Evolutionary conservation across 345 rosid genomes (phyloP).

Genomic region (Psidium friedrichsthalianum): DNA sequence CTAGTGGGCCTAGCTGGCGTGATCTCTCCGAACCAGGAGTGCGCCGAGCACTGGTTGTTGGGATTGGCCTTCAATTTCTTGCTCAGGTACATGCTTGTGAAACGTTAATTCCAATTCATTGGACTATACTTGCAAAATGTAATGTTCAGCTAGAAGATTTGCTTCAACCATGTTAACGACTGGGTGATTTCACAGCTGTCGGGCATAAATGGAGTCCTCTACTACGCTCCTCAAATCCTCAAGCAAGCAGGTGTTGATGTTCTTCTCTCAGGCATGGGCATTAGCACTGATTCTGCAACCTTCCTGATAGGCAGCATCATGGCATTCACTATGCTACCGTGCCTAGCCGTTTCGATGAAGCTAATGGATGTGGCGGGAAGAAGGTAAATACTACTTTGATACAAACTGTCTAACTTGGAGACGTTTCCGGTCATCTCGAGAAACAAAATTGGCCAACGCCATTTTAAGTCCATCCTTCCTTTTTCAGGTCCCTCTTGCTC

Average conservation of each 20-base stretch:
- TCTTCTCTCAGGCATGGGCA: conserved; percentile 22
- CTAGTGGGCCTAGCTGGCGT: conserved; percentile 5
- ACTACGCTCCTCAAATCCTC: conserved; percentile 35
- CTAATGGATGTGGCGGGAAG: conserved; percentile 32
- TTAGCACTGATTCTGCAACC: conserved; percentile 25
- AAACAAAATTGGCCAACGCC: neutral
- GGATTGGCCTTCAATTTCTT: conserved; percentile 26
- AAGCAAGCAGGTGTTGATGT: conserved; percentile 26
- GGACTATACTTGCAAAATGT: neutral
- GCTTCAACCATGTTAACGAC: neutral
- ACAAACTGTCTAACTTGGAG: neutral
- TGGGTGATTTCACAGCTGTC: conserved; percentile 7
- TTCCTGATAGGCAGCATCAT: conserved; percentile 18
- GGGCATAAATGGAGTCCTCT: conserved; percentile 30
- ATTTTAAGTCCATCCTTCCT: neutral
- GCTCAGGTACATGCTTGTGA: conserved; percentile 17
- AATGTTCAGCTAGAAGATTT: neutral
- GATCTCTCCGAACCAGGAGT: conserved; percentile 32
- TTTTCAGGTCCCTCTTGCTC: conserved; percentile 25
- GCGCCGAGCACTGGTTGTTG: conserved; percentile 29
- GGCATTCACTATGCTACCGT: conserved; percentile 22
- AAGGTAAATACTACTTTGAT: conserved; percentile 11
- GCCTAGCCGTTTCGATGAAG: conserved; percentile 26
- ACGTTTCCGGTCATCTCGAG: neutral
- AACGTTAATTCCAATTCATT: neutral